Percentiles rank a stretch among this genome's conserved stretches.
Conservation (phyloP, 2,329 filamentous ascomycete genomes). For the Clarireedia paspali region DNA sequence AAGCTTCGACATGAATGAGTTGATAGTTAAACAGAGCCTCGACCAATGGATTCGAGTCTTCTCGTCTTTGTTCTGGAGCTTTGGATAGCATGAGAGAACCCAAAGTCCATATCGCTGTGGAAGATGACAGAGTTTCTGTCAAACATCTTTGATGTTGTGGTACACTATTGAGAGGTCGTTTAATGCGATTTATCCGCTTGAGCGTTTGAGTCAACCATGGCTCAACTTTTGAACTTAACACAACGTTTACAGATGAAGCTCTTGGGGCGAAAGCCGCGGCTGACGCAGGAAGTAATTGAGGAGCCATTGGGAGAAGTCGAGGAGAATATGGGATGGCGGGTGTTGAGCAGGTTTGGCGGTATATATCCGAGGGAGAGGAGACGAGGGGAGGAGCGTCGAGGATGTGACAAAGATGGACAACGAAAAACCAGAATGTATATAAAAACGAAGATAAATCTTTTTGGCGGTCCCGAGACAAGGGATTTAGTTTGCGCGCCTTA, state of each 20-base stretch:
- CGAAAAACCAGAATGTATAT: conserved; percentile 1
- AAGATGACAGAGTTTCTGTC: conserved; percentile 84
- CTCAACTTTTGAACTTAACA: conserved; percentile 85
- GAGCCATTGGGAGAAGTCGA: conserved; percentile 57
- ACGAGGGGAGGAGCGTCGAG: conserved; percentile 16
- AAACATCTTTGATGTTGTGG: conserved; percentile 93
- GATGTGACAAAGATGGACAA: conserved; percentile 3
- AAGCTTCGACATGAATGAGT: conserved; percentile 88
- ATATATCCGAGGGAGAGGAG: conserved; percentile 13
- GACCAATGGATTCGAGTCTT: conserved; percentile 72
- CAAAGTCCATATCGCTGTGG: conserved; percentile 90
- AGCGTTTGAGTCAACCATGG: conserved; percentile 95
- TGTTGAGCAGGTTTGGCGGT: conserved; percentile 12
- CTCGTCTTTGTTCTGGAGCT: conserved; percentile 76
- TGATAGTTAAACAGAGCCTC: conserved; percentile 91
- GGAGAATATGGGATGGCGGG: conserved; percentile 2
- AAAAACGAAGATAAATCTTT: conserved; percentile 31
- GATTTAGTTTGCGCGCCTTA: conserved; percentile 49
- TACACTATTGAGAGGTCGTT: conserved; percentile 94
- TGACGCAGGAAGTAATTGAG: conserved; percentile 87
- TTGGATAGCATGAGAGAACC: conserved; percentile 90
- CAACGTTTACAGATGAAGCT: conserved; percentile 84
- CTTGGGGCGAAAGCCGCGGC: conserved; percentile 93
- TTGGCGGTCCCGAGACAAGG: conserved; percentile 43
- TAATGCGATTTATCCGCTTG: conserved; percentile 93